Evolutionary conservation across 2,329 filamentous ascomycete species (phyloP), one percentile per base, ranked within the genome.

Genomic region (Fusarium pseudocircinatum): DNA sequence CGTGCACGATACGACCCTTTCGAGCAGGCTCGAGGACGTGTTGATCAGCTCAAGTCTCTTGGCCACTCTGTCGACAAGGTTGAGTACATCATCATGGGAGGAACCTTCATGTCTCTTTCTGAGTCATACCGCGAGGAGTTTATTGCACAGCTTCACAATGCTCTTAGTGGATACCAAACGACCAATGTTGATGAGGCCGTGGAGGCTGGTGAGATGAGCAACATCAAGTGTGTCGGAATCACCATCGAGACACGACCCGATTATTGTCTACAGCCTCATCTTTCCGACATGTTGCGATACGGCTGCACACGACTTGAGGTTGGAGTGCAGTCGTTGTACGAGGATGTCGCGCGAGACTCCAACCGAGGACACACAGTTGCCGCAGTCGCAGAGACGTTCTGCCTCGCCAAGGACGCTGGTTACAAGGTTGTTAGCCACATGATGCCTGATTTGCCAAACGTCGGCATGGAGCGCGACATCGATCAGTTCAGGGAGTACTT

Each of bases 361-460:
- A 99, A 99, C 82, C 90, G 96, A 79, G 96, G 96, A 0, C 96
- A 99, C 82, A 99, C 96, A 0, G 96, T 99, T 30, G 94, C 95
- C 12, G 90, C 97, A 2, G 96, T 99, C 1, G 96, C 95, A 36
- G 95, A 99, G 83, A 99, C 96, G 0, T 99, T 99, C 81, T 97
- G 94, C 75, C 87, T 98, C n/a, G 91, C 96, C 72, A 99, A 99
- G 83, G 97, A 99, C 82, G 95, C 97, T 11, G 96, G 96, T 2
- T 99, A 97, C 88, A 99, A 99, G 83, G 96, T 99, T 2, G 96
- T 99, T 71, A 97, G 94, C 75, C 96, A 99, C 84, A 99, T 99
- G 96, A 99, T 99, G 96, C 96, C 96, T 3, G 96, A 99, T 81
- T 84, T 99, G 53, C 96, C 96, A 7, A 99, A 99, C 78, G 96